Conservation (phyloP, 139 green algal genomes). For the Asterochloris sp. region DNA sequence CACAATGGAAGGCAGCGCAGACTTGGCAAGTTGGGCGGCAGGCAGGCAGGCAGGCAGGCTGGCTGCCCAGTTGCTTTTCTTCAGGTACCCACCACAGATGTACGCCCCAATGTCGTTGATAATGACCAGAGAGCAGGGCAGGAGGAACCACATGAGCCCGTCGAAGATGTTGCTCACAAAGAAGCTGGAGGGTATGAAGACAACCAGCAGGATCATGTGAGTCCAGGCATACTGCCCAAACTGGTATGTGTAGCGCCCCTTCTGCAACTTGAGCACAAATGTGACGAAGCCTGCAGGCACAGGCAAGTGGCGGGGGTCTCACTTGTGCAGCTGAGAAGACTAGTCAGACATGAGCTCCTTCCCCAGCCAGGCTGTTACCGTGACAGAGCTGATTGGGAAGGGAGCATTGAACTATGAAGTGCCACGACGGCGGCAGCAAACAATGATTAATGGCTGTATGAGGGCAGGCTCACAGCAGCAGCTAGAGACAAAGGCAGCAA, state of each 20-base stretch:
- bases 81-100: constrained; percentile 58
- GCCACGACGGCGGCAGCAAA: too few relatives aligned
- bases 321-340: background rate
- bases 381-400: too few relatives aligned
- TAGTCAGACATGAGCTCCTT: background rate
- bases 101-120: constrained; percentile 97
- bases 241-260: constrained; percentile 88
- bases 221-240: constrained; percentile 98
- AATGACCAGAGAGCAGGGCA: constrained; percentile 92
- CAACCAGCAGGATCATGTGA: constrained; percentile 95
- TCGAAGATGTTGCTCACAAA: constrained; percentile 89
- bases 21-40: background rate
- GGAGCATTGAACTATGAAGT: too few relatives aligned
- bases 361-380: too few relatives aligned
- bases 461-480: background rate
- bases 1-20: background rate
- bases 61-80: background rate
- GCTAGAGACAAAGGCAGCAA: background rate
- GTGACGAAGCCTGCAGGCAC: constrained; percentile 69
- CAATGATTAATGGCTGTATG: background rate
- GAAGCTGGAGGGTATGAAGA: constrained; percentile 88
- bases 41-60: too few relatives aligned
- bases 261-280: constrained; percentile 93
- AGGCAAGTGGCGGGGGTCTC: background rate
- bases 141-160: constrained; percentile 96